These are phyloP conservation scores for Sindora glabra DNA, from an alignment of 306 rosid species.

Conservation along the genomic window DNA sequence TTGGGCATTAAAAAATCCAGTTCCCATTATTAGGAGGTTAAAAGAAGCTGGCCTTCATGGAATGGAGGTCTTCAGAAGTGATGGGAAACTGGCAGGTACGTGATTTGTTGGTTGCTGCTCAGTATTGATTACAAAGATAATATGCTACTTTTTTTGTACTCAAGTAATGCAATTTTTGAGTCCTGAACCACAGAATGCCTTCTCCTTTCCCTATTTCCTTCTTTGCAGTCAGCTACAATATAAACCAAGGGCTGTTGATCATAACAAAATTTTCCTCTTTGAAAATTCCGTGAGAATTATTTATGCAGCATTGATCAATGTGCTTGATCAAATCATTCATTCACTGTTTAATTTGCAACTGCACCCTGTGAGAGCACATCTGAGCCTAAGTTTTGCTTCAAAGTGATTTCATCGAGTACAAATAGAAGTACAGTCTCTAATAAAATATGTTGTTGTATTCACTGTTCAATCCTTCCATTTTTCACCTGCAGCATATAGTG, in stretches of 20 bases:
- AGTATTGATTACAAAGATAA: no score
- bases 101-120: neutral
- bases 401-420: neutral
- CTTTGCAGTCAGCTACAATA: neutral
- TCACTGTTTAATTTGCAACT: neutral
- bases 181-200: no score
- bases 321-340: neutral
- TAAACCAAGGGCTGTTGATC: neutral
- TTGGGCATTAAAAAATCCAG: slow-evolving; percentile 83
- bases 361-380: neutral
- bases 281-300: neutral
- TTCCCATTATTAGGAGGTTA: slow-evolving; percentile 55
- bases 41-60: slow-evolving; percentile 98
- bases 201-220: no score
- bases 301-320: neutral
- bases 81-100: slow-evolving; percentile 82
- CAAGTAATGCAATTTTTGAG: no score
- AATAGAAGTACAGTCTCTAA: neutral
- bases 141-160: no score
- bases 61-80: slow-evolving; percentile 86
- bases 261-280: neutral
- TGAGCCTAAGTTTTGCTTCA: neutral
- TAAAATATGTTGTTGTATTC: neutral
- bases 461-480: neutral
- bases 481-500: slow-evolving; percentile 61